Base-by-base conservation (phyloP, 805 yeast species). In the Dipodascus albidus region DNA sequence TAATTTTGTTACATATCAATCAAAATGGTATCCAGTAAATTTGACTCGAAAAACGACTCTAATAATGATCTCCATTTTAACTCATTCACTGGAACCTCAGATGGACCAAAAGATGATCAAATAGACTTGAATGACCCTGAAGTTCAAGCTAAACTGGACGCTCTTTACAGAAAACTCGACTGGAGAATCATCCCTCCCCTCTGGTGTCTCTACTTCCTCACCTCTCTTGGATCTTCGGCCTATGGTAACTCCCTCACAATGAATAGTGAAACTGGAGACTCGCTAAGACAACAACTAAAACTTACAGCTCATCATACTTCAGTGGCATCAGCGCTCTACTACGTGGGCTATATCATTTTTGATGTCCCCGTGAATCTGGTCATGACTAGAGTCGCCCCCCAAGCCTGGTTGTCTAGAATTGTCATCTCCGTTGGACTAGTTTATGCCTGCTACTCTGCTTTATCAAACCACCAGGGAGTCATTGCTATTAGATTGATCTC, bases 331-430 rank as follows among this genome's bases (percentile, higher is more conserved):
- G 93, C 96, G 0, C 72, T 87, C 47, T 83, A 84, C 71, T 86
- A 80, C 61, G 95, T 87, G 17, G 96, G 90, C 3, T 86, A 79
- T 65, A 86, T 87, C 59, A 71, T 87, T 47, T 87, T 87, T 63
- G 96, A 87, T 67, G 81, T 87, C 35, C 96, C 96, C 33, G 86
- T 86, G 90, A 87, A 87, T 67, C 73, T 87, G 60, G 70, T 80
- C 51, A 86, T 87, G 95, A 87, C 95, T n/a, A 73, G 74, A 53
- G 76, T 86, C 6, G 82, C 89, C 22, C 95, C 96, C 1, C 93
- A 87, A 60, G 77, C 84, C 0, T 87, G 96, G 96, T 70, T 87
- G 57, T 74, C 87, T 6, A 78, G 96, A 66, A 87, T 85, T 59
- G 83, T 85, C 35, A 71, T 85, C 44, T 74, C 87, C 23, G 87